Percentiles rank a stretch among this genome's conserved stretches.
Evolutionary conservation across 2,329 filamentous ascomycete species (phyloP).

Genomic region (Stachybotrys chlorohalonatus): DNA sequence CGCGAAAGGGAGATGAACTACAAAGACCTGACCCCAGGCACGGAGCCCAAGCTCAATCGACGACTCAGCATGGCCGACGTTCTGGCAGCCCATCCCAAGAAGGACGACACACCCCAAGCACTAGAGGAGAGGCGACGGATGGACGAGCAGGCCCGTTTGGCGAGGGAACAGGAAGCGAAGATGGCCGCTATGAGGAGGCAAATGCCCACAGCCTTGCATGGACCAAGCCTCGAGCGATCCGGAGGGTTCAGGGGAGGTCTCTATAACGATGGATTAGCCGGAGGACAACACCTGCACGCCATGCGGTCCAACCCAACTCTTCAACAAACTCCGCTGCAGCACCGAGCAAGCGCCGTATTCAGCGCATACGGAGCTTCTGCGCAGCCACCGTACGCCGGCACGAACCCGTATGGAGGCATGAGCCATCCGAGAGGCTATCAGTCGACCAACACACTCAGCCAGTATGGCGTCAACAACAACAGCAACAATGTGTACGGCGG

Average conservation of each 20-base stretch:
- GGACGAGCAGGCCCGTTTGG: slow-evolving; percentile 30
- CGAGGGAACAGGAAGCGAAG: slow-evolving; percentile 35
- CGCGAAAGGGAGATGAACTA: slow-evolving; percentile 45
- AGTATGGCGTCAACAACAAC: slow-evolving; percentile 13
- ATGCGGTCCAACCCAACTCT: slow-evolving; percentile 16
- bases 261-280: slow-evolving; percentile 43
- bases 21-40: slow-evolving; percentile 10
- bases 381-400: slow-evolving; percentile 14
- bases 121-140: slow-evolving; percentile 30
- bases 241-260: slow-evolving; percentile 41
- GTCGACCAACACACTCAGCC: slow-evolving; percentile 6
- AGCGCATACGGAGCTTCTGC: slow-evolving; percentile 17
- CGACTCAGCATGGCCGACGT: slow-evolving; percentile 53
- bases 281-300: slow-evolving; percentile 22
- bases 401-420: slow-evolving; percentile 8
- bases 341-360: slow-evolving; percentile 21
- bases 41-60: slow-evolving; percentile 12
- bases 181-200: slow-evolving; percentile 38
- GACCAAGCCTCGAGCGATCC: slow-evolving; percentile 19
- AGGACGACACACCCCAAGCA: slow-evolving; percentile 29
- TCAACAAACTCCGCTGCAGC: slow-evolving; percentile 12
- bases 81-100: slow-evolving; percentile 32
- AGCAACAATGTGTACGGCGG: slow-evolving; percentile 14
- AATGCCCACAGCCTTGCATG: slow-evolving; percentile 34
- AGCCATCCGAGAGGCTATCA: not conserved